phyloP scores from a whole-genome alignment of 225 moss, liverwort and hornwort genomes.

The Pleurozium schreberi region DNA sequence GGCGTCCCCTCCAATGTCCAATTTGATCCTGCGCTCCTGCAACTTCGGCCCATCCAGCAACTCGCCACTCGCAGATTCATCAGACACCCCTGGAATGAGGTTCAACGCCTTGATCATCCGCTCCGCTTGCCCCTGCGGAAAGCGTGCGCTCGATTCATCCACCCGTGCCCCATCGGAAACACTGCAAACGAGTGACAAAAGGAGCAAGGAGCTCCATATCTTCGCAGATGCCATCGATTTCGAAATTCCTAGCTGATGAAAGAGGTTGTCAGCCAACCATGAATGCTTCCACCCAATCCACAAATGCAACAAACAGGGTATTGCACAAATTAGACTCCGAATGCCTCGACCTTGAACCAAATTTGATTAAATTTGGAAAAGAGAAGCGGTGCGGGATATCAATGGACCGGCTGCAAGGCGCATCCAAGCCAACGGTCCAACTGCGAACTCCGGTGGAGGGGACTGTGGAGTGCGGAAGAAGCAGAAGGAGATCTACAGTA shows the following conservation, averaged over 20 bases:
- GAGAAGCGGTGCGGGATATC: neutral
- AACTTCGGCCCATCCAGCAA: slow-evolving; percentile 14
- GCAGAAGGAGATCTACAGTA: neutral
- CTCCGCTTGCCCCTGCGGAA: slow-evolving; percentile 50
- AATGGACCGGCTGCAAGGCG: neutral
- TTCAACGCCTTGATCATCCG: slow-evolving; percentile 51
- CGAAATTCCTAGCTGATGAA: neutral
- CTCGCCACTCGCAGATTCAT: neutral
- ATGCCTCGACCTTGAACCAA: neutral
- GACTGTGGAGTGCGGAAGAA: neutral
- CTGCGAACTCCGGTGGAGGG: neutral
- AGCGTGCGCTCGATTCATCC: slow-evolving; percentile 9
- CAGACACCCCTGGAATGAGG: slow-evolving; percentile 26
- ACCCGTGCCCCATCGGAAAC: neutral
- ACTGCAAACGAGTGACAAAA: slow-evolving; percentile 5
- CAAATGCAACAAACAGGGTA: neutral
- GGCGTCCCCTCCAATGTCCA: slow-evolving; percentile 33
- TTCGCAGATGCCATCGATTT: neutral
- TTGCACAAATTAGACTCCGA: neutral
- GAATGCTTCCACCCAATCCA: neutral
- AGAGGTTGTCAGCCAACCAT: neutral
- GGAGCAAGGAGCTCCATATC: neutral
- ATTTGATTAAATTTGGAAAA: neutral
- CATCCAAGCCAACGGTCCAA: neutral
- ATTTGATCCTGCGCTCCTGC: slow-evolving; percentile 28